Conservation (phyloP, 768 basidiomycete genomes). For the Tephrocybe sp. region DNA sequence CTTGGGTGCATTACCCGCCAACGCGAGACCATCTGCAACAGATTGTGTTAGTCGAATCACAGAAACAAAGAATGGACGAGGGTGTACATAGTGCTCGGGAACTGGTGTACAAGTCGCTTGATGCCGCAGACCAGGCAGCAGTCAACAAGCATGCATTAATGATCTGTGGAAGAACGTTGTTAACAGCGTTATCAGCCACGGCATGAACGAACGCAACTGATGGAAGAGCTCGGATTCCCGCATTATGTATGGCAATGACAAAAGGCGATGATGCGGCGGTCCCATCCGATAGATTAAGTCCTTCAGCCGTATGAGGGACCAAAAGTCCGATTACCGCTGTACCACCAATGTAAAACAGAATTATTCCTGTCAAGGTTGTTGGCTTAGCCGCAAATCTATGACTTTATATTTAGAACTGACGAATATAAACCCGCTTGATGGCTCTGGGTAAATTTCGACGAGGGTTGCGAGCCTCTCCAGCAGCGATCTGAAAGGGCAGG, state of each 20-base stretch:
- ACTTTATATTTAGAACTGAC: constrained; percentile 28
- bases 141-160: constrained; percentile 85
- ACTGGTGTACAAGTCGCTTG: constrained; percentile 85
- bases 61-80: background rate
- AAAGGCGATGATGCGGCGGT: constrained; percentile 81
- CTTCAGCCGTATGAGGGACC: constrained; percentile 66
- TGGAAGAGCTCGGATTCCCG: constrained; percentile 89
- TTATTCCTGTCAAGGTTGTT: constrained; percentile 54
- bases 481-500: constrained; percentile 56
- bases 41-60: background rate
- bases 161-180: constrained; percentile 35
- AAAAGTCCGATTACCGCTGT: constrained; percentile 79
- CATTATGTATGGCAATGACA: constrained; percentile 82
- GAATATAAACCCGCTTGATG: constrained; percentile 70
- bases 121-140: constrained; percentile 91
- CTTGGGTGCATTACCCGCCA: constrained; percentile 75
- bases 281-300: constrained; percentile 50
- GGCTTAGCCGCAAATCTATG: background rate
- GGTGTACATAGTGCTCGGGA: constrained; percentile 77
- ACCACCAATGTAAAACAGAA: constrained; percentile 72
- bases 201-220: constrained; percentile 40
- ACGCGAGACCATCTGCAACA: constrained; percentile 71
- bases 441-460: constrained; percentile 61
- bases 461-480: constrained; percentile 87
- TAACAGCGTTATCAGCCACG: background rate